Evolutionary conservation across 352 stramenopile genomes (phyloP), one percentile per base, ranked within the genome.

Genomic region (Globisporangium paddicum): DNA sequence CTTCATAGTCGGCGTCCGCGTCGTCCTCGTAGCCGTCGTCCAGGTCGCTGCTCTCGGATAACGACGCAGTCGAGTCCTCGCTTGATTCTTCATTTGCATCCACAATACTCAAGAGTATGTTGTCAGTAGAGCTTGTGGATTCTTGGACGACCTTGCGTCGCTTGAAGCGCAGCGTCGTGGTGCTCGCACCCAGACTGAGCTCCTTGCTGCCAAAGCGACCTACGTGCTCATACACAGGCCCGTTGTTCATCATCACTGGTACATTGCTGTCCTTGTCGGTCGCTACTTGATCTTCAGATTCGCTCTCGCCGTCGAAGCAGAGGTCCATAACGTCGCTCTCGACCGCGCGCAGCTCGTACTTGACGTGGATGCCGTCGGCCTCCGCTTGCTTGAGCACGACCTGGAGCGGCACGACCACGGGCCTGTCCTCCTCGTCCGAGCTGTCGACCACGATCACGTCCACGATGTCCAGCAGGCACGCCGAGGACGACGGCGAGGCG

Each of bases 371-470:
- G 3, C 37, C 37, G 14, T 42, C 37, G 37, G 37, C 37, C 37
- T 13, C 37, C 37, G 41, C 48, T 5, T 30, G 50, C 23, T 57
- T 57, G 35, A 57, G 28, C 32, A 45, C 23, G 23, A 59, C 26
- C 26, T 59, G 35, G 7, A 59, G 25, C 26, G 54, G 54, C 28
- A 34, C 54, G 10, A 18, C 40, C 44, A 16, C 3, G 10, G 23
- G 7, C 0, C 25, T 3, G 14, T 50, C n/a, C 10, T 53, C 54
- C 28, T 53, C 54, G 21, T 60, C 54, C 41, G 54, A 60, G 40
- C 54, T 60, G 41, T 35, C 42, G n/a, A 60, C 26, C 28, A 30
- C 45, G 42, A 60, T 60, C 41, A 60, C 54, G 7, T 60, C 54
- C 28, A 54, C 30, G 42, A 60, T 37, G 18, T 58, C 38, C 23